Percentiles rank a stretch among this genome's conserved stretches.
Conservation (phyloP, 495 filamentous ascomycete genomes). For the Penicillium argentinense region DNA sequence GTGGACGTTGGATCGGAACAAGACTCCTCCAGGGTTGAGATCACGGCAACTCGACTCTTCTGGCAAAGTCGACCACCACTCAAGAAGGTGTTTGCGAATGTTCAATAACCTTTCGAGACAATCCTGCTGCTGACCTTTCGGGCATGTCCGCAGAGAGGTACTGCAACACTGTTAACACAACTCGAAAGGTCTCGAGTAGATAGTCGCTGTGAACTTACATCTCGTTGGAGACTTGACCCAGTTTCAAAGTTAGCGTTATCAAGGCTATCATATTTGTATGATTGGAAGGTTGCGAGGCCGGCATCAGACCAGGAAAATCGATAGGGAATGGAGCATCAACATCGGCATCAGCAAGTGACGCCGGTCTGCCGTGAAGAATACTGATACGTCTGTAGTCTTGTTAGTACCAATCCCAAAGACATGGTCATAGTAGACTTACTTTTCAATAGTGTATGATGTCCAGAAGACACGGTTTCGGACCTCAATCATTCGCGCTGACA, state of each 20-base stretch:
- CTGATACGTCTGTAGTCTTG: slow-evolving; percentile 29
- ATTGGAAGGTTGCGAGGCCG: slow-evolving; percentile 37
- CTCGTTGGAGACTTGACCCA: slow-evolving; percentile 44
- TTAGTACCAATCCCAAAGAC: slow-evolving; percentile 9
- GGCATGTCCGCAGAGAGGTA: slow-evolving; percentile 37
- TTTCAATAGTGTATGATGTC: slow-evolving; percentile 53
- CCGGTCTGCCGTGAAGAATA: slow-evolving; percentile 49
- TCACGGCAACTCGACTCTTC: slow-evolving; percentile 44
- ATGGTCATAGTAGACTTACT: slow-evolving; percentile 21
- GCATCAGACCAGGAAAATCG: slow-evolving; percentile 42
- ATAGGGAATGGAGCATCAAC: slow-evolving; percentile 49
- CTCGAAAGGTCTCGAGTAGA: no score
- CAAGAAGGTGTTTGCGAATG: slow-evolving; percentile 41
- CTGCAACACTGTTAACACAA: slow-evolving; percentile 11
- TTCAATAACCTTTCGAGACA: slow-evolving; percentile 44
- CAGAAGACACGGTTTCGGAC: slow-evolving; percentile 52
- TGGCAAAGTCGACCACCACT: slow-evolving; percentile 52
- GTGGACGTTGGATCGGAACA: slow-evolving; percentile 50
- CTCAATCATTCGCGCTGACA: slow-evolving; percentile 44
- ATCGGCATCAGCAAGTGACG: slow-evolving; percentile 43
- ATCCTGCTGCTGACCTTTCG: slow-evolving; percentile 43
- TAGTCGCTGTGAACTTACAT: slow-evolving; percentile 31
- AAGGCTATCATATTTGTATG: slow-evolving; percentile 48
- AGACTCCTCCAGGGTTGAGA: slow-evolving; percentile 36
- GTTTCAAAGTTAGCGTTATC: slow-evolving; percentile 46